Evolutionary conservation across 805 yeast genomes (phyloP), one percentile per base, ranked within the genome.

Genomic region (Tetrapisispora pingtungensis): DNA sequence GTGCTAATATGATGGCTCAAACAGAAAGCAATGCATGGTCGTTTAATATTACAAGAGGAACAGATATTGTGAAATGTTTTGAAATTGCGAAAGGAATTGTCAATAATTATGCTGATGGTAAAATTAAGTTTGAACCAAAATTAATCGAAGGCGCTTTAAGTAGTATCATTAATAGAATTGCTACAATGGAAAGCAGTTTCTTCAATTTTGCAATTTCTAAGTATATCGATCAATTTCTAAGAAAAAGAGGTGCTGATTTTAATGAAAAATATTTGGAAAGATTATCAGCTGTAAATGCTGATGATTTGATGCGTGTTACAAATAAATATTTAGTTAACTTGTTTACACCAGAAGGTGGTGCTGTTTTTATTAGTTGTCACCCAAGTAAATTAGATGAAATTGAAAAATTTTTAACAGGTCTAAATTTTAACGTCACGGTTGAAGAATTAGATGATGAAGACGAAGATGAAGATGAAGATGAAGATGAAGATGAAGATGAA

Each of bases 21-120:
- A 57, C 75, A 12, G 96, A 87, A 52, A 66, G 75, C 34, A 90
- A 94, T 3, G 75, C 72, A 43, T 62, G 90, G 49, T 70, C 72
- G 4, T 85, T 81, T 55, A 72, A 71, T 38, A 73, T 90, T 17
- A 84, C 85, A 55, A 74, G 96, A 49, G 96, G 94, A 13, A 76
- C 95, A 1, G 97, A 93, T 61, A 78, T 84, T 1, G 69, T 75
- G 43, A 77, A 78, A 49, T 72, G 78, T 17, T 75, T 75, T 65
- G 61, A 65, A 24, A 81, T 77, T 22, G 88, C 86, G 4, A 76
- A 77, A 50, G 65, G 73, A 32, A 80, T 87, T 42, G 81, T 88
- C 8, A 65, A 68, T 2, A 80, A 75, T 33, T 76, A 72, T 54
- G 81, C 80, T 1, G 53, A 58, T 40, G 95, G 88, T 2, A 61